Conservation (phyloP, 371 early-diverging fungal species). For the Rhizopus sp. region DNA sequence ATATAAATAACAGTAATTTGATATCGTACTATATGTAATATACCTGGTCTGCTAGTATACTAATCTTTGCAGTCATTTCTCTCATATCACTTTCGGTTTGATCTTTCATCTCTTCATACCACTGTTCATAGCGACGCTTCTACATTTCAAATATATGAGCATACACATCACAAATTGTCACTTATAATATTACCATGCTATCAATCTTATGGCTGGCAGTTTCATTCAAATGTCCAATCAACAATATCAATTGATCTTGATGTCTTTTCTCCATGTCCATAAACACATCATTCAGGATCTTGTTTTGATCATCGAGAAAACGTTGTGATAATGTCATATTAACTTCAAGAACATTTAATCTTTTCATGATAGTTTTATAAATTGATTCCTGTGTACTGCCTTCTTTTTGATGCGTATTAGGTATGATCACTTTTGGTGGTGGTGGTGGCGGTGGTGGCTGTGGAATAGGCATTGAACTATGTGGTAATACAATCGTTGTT, state of each 20-base stretch:
- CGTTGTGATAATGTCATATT: slow-evolving; percentile 79
- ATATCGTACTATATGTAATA: slow-evolving; percentile 53
- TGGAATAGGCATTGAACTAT: too few species aligned
- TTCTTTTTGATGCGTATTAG: slow-evolving; percentile 20
- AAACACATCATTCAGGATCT: slow-evolving; percentile 75
- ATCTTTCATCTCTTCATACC: slow-evolving; percentile 59
- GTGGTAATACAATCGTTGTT: slow-evolving; percentile 1
- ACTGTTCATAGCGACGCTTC: slow-evolving; percentile 59
- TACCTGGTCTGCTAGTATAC: slow-evolving; percentile 62
- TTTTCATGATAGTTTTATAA: slow-evolving; percentile 88
- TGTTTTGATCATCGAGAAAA: slow-evolving; percentile 85
- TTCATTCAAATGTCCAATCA: slow-evolving; percentile 66
- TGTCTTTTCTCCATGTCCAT: slow-evolving; percentile 61
- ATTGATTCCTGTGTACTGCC: slow-evolving; percentile 67
- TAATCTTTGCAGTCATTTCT: slow-evolving; percentile 50
- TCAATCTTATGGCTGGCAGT: slow-evolving; percentile 63
- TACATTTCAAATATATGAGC: slow-evolving; percentile 14
- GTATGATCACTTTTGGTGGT: background rate
- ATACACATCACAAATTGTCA: background rate
- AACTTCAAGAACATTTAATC: slow-evolving; percentile 75
- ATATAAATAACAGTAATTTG: slow-evolving; percentile 45
- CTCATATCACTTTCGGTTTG: slow-evolving; percentile 48
- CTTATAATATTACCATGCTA: slow-evolving; percentile 46
- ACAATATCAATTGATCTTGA: slow-evolving; percentile 57
- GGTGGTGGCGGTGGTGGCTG: too few species aligned